Evolutionary conservation across 78 protist genomes (phyloP), one percentile per base, ranked within the genome.

Genomic region (Tieghemostelium lacteum): DNA sequence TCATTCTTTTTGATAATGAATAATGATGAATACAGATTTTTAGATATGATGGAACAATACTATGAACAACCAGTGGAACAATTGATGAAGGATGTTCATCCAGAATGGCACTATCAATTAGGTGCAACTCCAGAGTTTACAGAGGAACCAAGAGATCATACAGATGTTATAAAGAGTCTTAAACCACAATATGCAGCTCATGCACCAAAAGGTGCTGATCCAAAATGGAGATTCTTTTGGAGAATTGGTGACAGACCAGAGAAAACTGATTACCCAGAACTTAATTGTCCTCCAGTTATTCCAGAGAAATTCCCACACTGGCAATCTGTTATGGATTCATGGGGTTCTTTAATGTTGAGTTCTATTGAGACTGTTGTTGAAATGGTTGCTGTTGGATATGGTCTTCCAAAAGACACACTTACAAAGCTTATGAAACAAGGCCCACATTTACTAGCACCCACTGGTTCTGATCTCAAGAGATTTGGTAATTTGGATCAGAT

Each of bases 171-270:
- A 60, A 70, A 37, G 28, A 40, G 40, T 34, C 24, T 92, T n/a
- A 39, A 45, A 37, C 92, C 92, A 72, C 89, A 89, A 73, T 66
- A 95, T 42, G 87, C 85, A 39, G 93, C 80, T n/a, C 92, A 71
- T 40, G 88, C 92, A n/a, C 91, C 87, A 72, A 88, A 67, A 39
- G 97, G 96, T 0, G 86, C 98, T 24, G 98, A 96, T 66, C 96
- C 93, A 61, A 96, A 96, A 75, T 95, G 97, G 98, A 77, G 98
- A 65, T 96, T 91, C 93, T 95, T 95, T 74, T 95, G 97, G 97
- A 73, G 97, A 55, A 76, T 95, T 50, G 96, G 98, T 33, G 96
- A 93, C 70, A 62, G 95, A 12, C 98, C 97, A 69, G 24, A 22
- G 7, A 66, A 87, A n/a, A 75, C 95, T 19, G 54, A 74, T 58